These are phyloP conservation scores for Sanghuangporus sanghuang DNA, from an alignment of 1,284 basidiomycete species.

Conservation along the genomic window DNA sequence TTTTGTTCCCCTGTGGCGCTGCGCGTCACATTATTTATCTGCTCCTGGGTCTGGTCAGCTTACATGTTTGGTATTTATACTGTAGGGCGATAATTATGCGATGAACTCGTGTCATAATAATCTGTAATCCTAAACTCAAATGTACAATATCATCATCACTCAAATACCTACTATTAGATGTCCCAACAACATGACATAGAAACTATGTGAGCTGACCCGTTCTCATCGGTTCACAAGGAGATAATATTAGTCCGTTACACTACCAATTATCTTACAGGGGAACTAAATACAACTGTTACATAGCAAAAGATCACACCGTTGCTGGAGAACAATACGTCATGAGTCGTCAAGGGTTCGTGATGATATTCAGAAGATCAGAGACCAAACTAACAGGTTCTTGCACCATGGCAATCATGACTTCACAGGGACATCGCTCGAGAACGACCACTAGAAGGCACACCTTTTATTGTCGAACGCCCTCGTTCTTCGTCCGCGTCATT, in stretches of 20 bases:
- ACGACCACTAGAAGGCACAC: conserved; percentile 51
- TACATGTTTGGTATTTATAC: neutral
- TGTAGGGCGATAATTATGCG: neutral
- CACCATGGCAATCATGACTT: conserved; percentile 18
- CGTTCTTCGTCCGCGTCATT: conserved; percentile 45
- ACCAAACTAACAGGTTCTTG: conserved; percentile 6
- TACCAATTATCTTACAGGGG: neutral
- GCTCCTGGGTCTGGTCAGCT: neutral
- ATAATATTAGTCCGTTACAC: neutral
- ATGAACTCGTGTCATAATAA: neutral
- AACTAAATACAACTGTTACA: neutral
- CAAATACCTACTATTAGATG: no score
- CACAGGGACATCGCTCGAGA: conserved; percentile 78
- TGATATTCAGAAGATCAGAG: neutral
- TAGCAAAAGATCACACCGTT: neutral
- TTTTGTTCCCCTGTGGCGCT: neutral
- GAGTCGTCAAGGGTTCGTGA: neutral
- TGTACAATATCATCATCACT: neutral
- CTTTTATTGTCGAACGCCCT: conserved; percentile 57
- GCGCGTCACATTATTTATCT: neutral
- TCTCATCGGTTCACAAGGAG: neutral
- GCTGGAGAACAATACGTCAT: conserved; percentile 1
- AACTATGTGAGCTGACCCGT: neutral
- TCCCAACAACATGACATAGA: neutral
- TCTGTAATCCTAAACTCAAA: neutral